A percentile compares a stretch with the other conserved stretches of the same genome.
phyloP scores from a whole-genome alignment of 1,284 basidiomycete species.

The Wallemia hederae region DNA sequence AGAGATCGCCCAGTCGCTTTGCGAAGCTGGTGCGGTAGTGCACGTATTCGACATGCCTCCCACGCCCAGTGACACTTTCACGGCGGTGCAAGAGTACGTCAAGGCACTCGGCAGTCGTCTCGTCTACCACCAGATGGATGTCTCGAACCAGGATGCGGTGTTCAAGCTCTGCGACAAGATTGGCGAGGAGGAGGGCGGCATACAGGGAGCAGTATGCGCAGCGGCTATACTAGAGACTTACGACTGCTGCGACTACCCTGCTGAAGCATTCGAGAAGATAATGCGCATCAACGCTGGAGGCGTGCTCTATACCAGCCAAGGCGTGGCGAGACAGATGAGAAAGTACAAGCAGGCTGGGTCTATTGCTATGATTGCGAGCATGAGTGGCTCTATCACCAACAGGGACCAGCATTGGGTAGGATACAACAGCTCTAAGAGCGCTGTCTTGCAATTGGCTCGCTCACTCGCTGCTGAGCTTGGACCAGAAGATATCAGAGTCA shows the following conservation, averaged over 20 bases:
- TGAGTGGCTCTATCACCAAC: conserved; percentile 62
- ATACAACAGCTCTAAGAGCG: conserved; percentile 42
- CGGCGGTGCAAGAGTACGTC: conserved; percentile 26
- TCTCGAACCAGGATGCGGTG: conserved; percentile 28
- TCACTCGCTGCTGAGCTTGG: conserved; percentile 63
- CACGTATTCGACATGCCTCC: conserved; percentile 44
- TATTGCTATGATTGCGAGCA: conserved; percentile 54
- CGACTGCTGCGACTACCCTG: conserved; percentile 36
- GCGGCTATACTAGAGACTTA: conserved; percentile 39
- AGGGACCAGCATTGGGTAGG: conserved; percentile 10
- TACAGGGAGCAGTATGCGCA: conserved; percentile 45
- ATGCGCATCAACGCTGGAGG: conserved; percentile 46
- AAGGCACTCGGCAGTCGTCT: conserved; percentile 21
- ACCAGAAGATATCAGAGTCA: conserved; percentile 35
- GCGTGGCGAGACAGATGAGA: conserved; percentile 42
- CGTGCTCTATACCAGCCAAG: conserved; percentile 45
- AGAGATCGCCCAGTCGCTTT: conserved; percentile 44
- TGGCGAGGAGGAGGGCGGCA: conserved; percentile 29
- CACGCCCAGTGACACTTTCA: conserved; percentile 36
- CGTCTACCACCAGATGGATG: conserved; percentile 35
- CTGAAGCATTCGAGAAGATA: conserved; percentile 37
- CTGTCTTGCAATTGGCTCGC: conserved; percentile 47
- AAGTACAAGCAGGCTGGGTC: conserved; percentile 40
- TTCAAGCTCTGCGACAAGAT: conserved; percentile 29
- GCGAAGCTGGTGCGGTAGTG: conserved; percentile 46